Base-by-base conservation (phyloP, 192 early-diverging fungal species). In the Thoreauomyces humboldtii region DNA sequence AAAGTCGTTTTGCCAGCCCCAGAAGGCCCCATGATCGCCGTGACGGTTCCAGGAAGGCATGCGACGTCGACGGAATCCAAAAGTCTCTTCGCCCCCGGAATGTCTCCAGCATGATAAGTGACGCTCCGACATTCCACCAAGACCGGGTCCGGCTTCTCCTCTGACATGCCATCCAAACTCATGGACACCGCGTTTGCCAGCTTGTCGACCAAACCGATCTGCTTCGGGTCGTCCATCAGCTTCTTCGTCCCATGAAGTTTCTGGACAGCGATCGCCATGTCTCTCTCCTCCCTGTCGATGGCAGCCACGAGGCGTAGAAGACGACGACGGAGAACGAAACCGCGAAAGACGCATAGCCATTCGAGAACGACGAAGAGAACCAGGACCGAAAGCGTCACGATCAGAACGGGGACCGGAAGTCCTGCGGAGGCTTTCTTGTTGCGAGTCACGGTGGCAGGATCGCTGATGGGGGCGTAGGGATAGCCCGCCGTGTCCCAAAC, bases 1-100 rank as follows among this genome's bases (percentile, higher is more conserved):
- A 73, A 41, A 7, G 72, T 62, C 2, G 72, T 73, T 34, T 73
- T 73, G 25, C 72, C 72, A 21, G 61, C 62, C 29, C 72, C 72
- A 63, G 53, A 63, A n/a, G 60, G 59, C 22, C 72, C 72, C 60
- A 73, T 63, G 7, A 73, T 46, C 11, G 72, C 72, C 6, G 72
- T 73, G 21, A 73, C 38, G 1, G 72, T 63, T n/a, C 60, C 59
- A 1, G 72, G 72, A 4, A 19, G 7, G 63, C 65, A 73, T 24
- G 15, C 14, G 29, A 73, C 63, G 27, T n/a, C 36, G 25, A 66
- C 50, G 22, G 33, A 45, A 43, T 58, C 55, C 41, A 73, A 31
- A 6, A 73, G 25, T 7, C 55, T 14, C 34, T 73, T 73, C n/a
- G 19, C 60, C 6, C 41, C 34, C 31, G 7, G 37, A 17, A 22